A percentile compares a stretch with the other conserved stretches of the same genome.
phyloP scores from a whole-genome alignment of 768 basidiomycete genomes.

The Xerocomellus chrysenteron region DNA sequence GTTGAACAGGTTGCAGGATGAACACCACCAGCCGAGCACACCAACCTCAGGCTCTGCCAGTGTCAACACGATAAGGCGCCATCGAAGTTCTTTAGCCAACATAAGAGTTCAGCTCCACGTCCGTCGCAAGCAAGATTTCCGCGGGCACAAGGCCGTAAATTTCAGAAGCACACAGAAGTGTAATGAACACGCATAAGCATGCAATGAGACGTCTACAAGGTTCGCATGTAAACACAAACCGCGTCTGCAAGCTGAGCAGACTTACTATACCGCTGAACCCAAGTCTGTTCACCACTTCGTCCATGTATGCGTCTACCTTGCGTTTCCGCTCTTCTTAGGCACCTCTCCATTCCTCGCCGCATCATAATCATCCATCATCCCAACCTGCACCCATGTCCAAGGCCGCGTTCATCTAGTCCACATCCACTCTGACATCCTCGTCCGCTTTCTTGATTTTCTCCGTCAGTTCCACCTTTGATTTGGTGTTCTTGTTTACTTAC shows the following conservation, averaged over 20 bases:
- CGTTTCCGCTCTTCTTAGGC: slow-evolving; percentile 90
- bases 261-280: slow-evolving; percentile 96
- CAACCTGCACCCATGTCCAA: slow-evolving; percentile 45
- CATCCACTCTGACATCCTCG: slow-evolving; percentile 48
- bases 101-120: slow-evolving; percentile 90
- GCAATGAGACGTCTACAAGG: slow-evolving; percentile 66
- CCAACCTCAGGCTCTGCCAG: slow-evolving; percentile 26
- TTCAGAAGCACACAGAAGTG: slow-evolving; percentile 57
- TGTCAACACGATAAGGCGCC: slow-evolving; percentile 79
- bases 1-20: neutral
- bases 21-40: slow-evolving; percentile 2
- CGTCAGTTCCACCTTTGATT: slow-evolving; percentile 21
- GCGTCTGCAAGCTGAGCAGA: slow-evolving; percentile 5
- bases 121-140: slow-evolving; percentile 89
- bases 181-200: slow-evolving; percentile 94
- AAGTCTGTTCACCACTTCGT: slow-evolving; percentile 75
- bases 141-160: slow-evolving; percentile 70
- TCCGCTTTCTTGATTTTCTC: slow-evolving; percentile 33
- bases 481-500: slow-evolving; percentile 28
- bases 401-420: slow-evolving; percentile 56
- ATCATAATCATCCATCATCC: slow-evolving; percentile 30
- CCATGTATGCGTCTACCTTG: slow-evolving; percentile 85
- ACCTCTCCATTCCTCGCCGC: slow-evolving; percentile 74
- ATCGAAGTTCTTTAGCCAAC: slow-evolving; percentile 76
- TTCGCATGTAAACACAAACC: neutral